Conservation (phyloP, 768 basidiomycete species). For the Lactifluus piperatus region DNA sequence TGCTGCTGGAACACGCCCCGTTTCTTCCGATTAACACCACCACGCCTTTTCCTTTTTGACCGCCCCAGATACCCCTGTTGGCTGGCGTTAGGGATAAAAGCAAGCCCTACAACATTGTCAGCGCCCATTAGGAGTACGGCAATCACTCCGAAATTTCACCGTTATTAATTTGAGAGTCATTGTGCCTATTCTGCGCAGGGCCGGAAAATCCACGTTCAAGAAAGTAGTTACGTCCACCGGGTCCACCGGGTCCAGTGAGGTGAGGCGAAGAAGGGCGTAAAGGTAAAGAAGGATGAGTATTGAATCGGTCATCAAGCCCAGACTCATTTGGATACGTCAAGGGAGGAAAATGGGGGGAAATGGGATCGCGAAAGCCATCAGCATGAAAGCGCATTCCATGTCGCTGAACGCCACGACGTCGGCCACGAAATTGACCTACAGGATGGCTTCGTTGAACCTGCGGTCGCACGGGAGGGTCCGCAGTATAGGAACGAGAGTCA, state of each 20-base stretch:
- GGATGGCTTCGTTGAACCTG: slow-evolving; percentile 12
- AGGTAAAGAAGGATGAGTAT: slow-evolving; percentile 16
- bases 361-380: slow-evolving; percentile 4
- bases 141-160: slow-evolving; percentile 4
- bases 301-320: slow-evolving; percentile 8
- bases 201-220: slow-evolving; percentile 8
- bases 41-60: slow-evolving; percentile 12
- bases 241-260: not conserved
- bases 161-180: slow-evolving; percentile 1
- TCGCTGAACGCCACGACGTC: not conserved
- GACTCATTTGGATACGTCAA: slow-evolving; percentile 1
- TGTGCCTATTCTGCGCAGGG: not conserved
- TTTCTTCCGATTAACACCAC: slow-evolving; percentile 16
- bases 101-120: slow-evolving; percentile 2
- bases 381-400: not conserved
- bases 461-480: slow-evolving; percentile 6
- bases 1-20: not conserved
- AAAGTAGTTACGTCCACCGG: slow-evolving; percentile 1
- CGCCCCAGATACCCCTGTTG: slow-evolving; percentile 1
- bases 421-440: slow-evolving; percentile 8
- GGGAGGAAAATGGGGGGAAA: not conserved
- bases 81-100: not conserved
- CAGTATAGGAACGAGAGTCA: slow-evolving; percentile 35
- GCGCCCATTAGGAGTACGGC: not conserved
- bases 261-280: slow-evolving; percentile 10